Percentiles rank a stretch among this genome's conserved stretches.
phyloP scores from a whole-genome alignment of 305 asterid genomes.

The Fraxinus dipetala region DNA sequence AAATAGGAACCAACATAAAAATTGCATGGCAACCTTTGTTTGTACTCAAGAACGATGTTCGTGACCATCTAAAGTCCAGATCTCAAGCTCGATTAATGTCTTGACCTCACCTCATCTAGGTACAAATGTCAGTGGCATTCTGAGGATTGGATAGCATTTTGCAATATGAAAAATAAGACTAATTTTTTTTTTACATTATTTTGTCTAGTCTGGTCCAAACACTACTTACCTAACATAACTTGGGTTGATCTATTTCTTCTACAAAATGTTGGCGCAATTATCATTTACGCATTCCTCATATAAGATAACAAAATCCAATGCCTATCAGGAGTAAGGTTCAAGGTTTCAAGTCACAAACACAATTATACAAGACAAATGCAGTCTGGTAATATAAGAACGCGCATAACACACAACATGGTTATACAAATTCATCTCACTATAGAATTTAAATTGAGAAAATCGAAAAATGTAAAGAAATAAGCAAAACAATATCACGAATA shows the following conservation, averaged over 20 bases:
- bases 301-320: neutral
- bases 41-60: neutral
- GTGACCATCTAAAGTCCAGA: neutral
- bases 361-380: neutral
- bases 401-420: neutral
- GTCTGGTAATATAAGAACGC: neutral
- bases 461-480: neutral
- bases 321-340: neutral
- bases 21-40: neutral
- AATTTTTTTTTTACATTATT: no score
- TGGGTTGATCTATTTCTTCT: neutral
- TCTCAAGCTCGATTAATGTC: neutral
- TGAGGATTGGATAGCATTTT: neutral
- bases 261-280: neutral
- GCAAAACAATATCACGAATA: neutral
- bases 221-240: neutral
- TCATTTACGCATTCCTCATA: neutral
- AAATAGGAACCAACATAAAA: neutral
- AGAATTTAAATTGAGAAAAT: neutral
- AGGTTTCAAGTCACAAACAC: neutral
- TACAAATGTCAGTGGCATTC: neutral
- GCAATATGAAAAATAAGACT: neutral
- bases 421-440: neutral
- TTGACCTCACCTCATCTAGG: neutral
- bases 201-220: neutral